phyloP scores from a whole-genome alignment of 2,329 filamentous ascomycete genomes.

The Fonsecaea monophora region DNA sequence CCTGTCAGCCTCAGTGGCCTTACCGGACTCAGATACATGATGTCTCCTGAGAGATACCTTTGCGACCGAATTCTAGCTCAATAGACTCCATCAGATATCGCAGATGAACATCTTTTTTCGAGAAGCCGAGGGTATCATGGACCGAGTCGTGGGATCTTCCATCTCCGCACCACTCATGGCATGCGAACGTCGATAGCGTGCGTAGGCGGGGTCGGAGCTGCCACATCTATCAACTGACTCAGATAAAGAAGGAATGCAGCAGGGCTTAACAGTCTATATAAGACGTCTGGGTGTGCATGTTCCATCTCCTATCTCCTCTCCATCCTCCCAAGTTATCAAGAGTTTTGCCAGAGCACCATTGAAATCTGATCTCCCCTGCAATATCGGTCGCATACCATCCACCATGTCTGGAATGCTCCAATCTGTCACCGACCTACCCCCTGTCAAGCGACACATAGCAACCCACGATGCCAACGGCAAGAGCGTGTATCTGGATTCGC shows the following conservation, averaged over 20 bases:
- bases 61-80: not conserved
- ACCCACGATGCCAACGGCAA: conserved; percentile 33
- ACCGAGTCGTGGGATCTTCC: not conserved
- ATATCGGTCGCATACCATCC: not conserved
- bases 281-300: not conserved
- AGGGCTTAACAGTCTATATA: not conserved
- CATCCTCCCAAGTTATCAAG: not conserved
- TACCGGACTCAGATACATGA: not conserved
- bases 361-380: not conserved
- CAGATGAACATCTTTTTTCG: not conserved
- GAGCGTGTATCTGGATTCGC: conserved; percentile 29
- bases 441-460: conserved; percentile 31
- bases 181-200: not conserved
- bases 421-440: conserved; percentile 20
- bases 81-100: not conserved
- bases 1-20: not conserved
- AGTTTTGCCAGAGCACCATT: not conserved
- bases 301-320: not conserved
- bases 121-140: not conserved
- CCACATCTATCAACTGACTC: conserved; percentile 4
- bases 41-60: not conserved
- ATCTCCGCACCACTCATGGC: not conserved
- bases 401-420: conserved; percentile 22
- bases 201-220: not conserved
- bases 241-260: not conserved